A percentile compares a stretch with the other conserved stretches of the same genome.
Conservation (phyloP, 1,284 basidiomycete species). For the Pascua guehoae region DNA sequence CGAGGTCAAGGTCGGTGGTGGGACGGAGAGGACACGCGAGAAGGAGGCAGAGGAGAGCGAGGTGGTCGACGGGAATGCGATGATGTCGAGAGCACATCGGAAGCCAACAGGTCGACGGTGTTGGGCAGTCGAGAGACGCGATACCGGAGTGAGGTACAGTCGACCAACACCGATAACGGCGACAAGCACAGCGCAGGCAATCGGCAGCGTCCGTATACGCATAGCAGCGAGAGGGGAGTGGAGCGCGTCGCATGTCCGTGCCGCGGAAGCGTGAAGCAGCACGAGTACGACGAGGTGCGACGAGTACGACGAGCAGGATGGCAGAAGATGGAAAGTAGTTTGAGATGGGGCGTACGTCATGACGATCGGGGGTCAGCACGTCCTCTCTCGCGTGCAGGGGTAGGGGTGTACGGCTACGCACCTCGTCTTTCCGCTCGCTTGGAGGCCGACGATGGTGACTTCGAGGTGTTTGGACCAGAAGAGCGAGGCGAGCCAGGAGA, state of each 20-base stretch:
- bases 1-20: background rate
- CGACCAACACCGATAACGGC: too few relatives aligned
- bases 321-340: background rate
- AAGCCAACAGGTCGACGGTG: too few relatives aligned
- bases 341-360: background rate
- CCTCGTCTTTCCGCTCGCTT: slow-evolving; percentile 92
- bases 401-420: slow-evolving; percentile 43
- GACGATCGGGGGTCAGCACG: slow-evolving; percentile 6
- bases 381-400: background rate
- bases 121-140: too few relatives aligned
- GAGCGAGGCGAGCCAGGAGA: slow-evolving; percentile 57
- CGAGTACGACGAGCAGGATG: background rate
- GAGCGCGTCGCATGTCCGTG: too few relatives aligned
- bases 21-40: background rate
- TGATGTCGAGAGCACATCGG: too few relatives aligned
- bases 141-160: too few relatives aligned
- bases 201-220: too few relatives aligned
- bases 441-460: slow-evolving; percentile 83
- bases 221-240: too few relatives aligned
- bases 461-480: slow-evolving; percentile 90
- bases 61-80: too few relatives aligned
- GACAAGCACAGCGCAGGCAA: too few relatives aligned
- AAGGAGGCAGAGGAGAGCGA: background rate
- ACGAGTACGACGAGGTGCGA: too few relatives aligned
- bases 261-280: background rate